Evolutionary conservation across 257 asterid species (phyloP).

Genomic region (Gardenia jasminoides): DNA sequence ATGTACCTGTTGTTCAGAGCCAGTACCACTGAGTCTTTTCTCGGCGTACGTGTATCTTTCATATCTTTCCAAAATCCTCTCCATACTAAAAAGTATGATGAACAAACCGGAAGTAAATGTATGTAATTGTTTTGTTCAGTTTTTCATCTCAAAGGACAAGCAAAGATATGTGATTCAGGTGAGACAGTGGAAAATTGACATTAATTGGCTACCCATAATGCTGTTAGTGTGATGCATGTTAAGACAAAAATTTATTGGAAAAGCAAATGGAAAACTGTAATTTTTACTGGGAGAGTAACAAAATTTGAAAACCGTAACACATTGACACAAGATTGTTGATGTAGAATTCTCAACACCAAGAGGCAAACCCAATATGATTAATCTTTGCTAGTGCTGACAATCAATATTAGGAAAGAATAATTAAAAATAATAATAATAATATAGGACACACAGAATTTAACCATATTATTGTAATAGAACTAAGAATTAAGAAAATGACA

Average conservation of each 20-base stretch:
- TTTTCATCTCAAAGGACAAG: not conserved
- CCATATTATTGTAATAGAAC: no score
- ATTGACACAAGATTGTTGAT: not conserved
- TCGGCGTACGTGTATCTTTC: conserved; percentile 52
- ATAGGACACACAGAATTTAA: no score
- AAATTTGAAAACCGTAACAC: not conserved
- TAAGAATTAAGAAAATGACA: no score
- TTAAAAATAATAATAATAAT: no score
- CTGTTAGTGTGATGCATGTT: not conserved
- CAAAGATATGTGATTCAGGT: not conserved
- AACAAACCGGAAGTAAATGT: conserved; percentile 5
- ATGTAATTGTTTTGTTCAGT: not conserved
- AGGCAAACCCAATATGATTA: not conserved
- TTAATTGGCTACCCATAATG: not conserved
- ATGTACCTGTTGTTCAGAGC: conserved; percentile 43
- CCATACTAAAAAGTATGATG: conserved; percentile 53
- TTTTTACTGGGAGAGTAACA: not conserved
- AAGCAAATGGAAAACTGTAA: not conserved
- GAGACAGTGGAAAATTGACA: not conserved
- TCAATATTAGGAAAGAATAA: not conserved
- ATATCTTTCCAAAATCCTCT: conserved; percentile 54
- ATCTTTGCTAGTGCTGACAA: not conserved
- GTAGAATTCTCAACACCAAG: not conserved
- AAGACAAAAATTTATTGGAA: not conserved
- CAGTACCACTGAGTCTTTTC: conserved; percentile 23